A percentile compares a stretch with the other conserved stretches of the same genome.
Conservation (phyloP, 1,139 yeast species). For the Hemisphaericaspora lyxosophila region DNA sequence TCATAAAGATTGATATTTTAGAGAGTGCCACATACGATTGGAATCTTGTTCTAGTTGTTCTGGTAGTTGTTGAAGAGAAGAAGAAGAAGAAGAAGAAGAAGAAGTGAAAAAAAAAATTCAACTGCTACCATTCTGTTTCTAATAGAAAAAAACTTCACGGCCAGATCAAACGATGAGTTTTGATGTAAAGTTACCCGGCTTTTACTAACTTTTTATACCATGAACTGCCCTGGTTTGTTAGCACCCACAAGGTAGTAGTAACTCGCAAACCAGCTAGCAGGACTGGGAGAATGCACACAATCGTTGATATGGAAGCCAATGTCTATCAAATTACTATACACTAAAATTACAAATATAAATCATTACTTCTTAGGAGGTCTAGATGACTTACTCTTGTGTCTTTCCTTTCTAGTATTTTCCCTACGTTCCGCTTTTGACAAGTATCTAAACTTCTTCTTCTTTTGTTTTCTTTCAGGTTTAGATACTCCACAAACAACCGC, state of each 20-base stretch:
- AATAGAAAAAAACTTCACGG: no score
- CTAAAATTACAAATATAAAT: neutral
- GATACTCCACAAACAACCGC: slow-evolving; percentile 61
- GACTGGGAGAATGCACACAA: no score
- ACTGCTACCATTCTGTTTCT: neutral
- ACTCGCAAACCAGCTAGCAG: no score
- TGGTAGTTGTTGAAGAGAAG: neutral
- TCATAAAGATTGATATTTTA: neutral
- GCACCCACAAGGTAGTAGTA: no score
- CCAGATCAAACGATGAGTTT: neutral
- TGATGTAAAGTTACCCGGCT: neutral
- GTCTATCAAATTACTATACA: neutral
- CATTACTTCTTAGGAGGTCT: slow-evolving; percentile 12
- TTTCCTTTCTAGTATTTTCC: slow-evolving; percentile 62
- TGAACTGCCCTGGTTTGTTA: no score
- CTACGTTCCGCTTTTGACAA: slow-evolving; percentile 77
- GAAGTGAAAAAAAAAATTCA: neutral
- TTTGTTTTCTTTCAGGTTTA: slow-evolving; percentile 39
- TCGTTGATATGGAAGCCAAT: no score
- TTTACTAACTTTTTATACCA: neutral
- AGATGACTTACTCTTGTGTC: slow-evolving; percentile 25
- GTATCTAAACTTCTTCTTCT: slow-evolving; percentile 88
- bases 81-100: neutral
- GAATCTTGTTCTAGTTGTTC: neutral
- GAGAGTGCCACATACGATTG: slow-evolving; percentile 1